A percentile compares a stretch with the other conserved stretches of the same genome.
These are phyloP conservation scores for Corchorus olitorius DNA, from an alignment of 345 rosid genomes.

Conservation along the genomic window DNA sequence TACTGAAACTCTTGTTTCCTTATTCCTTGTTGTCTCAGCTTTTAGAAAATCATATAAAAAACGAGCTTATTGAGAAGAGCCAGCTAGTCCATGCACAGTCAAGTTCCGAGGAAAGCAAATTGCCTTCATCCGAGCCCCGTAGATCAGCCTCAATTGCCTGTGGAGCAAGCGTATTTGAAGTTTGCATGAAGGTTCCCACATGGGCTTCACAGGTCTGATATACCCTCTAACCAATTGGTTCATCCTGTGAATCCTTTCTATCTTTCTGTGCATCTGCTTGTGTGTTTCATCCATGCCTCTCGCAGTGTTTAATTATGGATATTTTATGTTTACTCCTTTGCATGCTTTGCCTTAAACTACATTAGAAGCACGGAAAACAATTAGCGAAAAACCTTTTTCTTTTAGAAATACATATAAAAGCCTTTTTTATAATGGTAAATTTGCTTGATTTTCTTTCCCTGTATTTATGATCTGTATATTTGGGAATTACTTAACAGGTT, in stretches of 20 bases:
- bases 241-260: background rate
- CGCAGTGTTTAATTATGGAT: background rate
- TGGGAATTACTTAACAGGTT: constrained; percentile 53
- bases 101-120: constrained; percentile 55
- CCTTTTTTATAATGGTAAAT: constrained; percentile 2
- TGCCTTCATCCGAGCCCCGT: constrained; percentile 68
- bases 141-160: constrained; percentile 92
- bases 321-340: background rate
- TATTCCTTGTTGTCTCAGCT: constrained; percentile 48
- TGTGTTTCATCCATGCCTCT: background rate
- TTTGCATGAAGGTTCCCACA: constrained; percentile 85
- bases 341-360: background rate
- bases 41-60: constrained; percentile 95
- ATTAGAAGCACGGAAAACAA: background rate
- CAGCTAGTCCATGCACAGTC: constrained; percentile 72
- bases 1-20: constrained; percentile 1
- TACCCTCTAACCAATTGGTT: constrained; percentile 8
- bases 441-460: background rate
- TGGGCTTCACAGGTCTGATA: constrained; percentile 95
- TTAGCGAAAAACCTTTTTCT: background rate
- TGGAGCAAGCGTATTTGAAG: constrained; percentile 95
- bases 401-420: background rate
- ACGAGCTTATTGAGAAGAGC: constrained; percentile 77
- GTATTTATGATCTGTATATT: constrained; percentile 4
- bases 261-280: background rate